These are phyloP conservation scores for Flaveria bidentis DNA, from an alignment of 129 eudicot species.

Conservation along the genomic window DNA sequence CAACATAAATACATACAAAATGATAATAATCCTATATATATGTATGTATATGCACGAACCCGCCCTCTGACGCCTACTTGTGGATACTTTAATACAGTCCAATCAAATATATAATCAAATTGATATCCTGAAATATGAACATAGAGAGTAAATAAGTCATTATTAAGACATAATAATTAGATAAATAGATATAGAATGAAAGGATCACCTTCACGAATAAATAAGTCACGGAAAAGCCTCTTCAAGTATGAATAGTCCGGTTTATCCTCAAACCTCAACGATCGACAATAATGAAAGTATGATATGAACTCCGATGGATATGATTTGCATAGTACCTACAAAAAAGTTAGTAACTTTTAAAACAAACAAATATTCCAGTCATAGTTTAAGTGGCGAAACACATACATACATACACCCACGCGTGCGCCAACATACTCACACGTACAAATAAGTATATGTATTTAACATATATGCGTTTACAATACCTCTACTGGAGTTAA, in stretches of 20 bases:
- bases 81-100: slow-evolving; percentile 99
- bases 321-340: slow-evolving; percentile 91
- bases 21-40: neutral
- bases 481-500: slow-evolving; percentile 88
- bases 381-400: neutral
- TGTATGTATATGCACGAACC: slow-evolving; percentile 37
- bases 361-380: neutral
- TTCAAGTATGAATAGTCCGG: slow-evolving; percentile 95
- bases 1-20: neutral
- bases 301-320: slow-evolving; percentile 94
- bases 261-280: slow-evolving; percentile 94
- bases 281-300: slow-evolving; percentile 89
- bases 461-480: neutral
- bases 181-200: neutral
- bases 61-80: slow-evolving; percentile 84
- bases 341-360: neutral
- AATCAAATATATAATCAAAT: slow-evolving; percentile 95
- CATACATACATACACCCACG: neutral
- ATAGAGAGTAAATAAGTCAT: slow-evolving; percentile 8
- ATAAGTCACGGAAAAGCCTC: slow-evolving; percentile 94
- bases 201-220: slow-evolving; percentile 84
- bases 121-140: slow-evolving; percentile 68
- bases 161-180: neutral
- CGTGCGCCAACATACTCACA: neutral
- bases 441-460: neutral